Percentiles rank a stretch among this genome's conserved stretches.
phyloP scores from a whole-genome alignment of 129 eudicot genomes.

The Flaveria robusta region DNA sequence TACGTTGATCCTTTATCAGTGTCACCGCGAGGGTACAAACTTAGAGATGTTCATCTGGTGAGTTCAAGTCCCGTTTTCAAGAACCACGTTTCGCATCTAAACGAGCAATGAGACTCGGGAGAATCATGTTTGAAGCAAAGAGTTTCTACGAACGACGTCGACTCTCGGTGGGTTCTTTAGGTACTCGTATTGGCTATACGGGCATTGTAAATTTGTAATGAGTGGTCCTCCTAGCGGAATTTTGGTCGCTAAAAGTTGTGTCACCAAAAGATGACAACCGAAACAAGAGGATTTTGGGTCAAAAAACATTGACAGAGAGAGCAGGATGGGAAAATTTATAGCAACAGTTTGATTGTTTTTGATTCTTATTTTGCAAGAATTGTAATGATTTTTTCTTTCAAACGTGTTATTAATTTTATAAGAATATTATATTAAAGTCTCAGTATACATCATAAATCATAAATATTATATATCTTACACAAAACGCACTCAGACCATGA shows the following conservation, averaged over 20 bases:
- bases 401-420: background rate
- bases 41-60: constrained; percentile 59
- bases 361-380: background rate
- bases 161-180: constrained; percentile 61
- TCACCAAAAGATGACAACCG: constrained; percentile 50
- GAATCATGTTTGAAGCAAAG: constrained; percentile 51
- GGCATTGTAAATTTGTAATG: constrained; percentile 58
- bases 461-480: background rate
- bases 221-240: constrained; percentile 80
- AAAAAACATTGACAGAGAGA: background rate
- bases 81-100: constrained; percentile 40
- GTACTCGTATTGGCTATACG: constrained; percentile 75
- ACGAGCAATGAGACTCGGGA: constrained; percentile 55
- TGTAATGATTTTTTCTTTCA: background rate
- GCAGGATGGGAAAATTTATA: background rate
- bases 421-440: background rate
- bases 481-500: too few species aligned
- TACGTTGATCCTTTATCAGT: constrained; percentile 65
- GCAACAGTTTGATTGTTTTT: constrained; percentile 9
- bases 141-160: constrained; percentile 64
- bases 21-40: constrained; percentile 39
- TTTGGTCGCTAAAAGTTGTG: constrained; percentile 57
- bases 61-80: constrained; percentile 64
- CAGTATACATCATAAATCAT: background rate
- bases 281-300: constrained; percentile 7